A percentile compares a stretch with the other conserved stretches of the same genome.
These are phyloP conservation scores for Perkinsus marinus DNA, from an alignment of 169 alveolate genomes.

Conservation along the genomic window DNA sequence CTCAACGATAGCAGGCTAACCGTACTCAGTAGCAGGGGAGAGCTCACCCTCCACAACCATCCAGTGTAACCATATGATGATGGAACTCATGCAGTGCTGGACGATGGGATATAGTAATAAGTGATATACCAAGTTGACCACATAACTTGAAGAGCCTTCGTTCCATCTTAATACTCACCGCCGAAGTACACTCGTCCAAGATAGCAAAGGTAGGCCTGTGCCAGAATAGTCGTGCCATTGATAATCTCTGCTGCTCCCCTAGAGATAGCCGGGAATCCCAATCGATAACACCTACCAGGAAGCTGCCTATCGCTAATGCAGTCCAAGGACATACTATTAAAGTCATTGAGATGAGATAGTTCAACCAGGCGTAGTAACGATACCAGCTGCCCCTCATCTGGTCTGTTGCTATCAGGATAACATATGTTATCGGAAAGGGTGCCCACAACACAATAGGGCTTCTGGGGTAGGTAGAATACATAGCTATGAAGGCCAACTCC, in stretches of 20 bases:
- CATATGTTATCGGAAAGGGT: not conserved
- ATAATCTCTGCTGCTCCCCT: not conserved
- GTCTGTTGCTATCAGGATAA: not conserved
- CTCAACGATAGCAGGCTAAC: no score
- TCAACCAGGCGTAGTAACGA: not conserved
- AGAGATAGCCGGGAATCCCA: not conserved
- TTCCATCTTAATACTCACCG: not conserved
- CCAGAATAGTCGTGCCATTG: not conserved
- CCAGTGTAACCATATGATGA: not conserved
- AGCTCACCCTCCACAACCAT: not conserved
- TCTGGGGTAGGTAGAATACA: not conserved
- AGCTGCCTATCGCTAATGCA: not conserved
- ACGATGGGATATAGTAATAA: not conserved
- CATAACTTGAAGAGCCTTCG: not conserved
- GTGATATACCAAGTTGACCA: not conserved
- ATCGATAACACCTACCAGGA: not conserved
- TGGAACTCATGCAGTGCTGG: conserved; percentile 1
- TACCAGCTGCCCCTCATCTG: not conserved
- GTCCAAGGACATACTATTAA: not conserved
- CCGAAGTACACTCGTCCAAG: not conserved
- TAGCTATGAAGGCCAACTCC: not conserved
- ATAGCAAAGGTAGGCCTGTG: not conserved
- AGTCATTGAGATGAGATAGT: not conserved
- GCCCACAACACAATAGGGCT: not conserved
- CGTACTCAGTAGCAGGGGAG: not conserved